Base-by-base conservation (phyloP, 2,329 filamentous ascomycete genomes). In the Penicillium sclerotigenum region DNA sequence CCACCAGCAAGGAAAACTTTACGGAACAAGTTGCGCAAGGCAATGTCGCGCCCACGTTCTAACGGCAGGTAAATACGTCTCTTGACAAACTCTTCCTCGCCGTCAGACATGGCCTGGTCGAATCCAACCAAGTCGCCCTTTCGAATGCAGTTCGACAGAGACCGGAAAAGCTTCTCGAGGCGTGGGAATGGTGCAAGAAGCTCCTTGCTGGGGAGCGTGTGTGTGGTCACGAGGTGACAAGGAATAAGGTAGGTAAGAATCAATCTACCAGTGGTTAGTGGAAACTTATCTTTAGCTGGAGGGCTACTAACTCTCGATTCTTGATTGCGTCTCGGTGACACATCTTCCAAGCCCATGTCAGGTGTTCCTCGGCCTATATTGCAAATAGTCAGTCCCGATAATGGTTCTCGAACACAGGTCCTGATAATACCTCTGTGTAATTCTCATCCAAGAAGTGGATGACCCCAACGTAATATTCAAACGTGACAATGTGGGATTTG, bases 171-270 rank as follows among this genome's bases (percentile, higher is more conserved):
- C 41, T 79, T 79, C 71, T 92, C 86, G 1, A 99, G 81, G 18
- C 80, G 82, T 11, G 93, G 91, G 65, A 89, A 94, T 5, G 86
- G 87, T 38, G 83, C 79, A 1, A 99, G 81, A 0, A 97, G 82
- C 46, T 79, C 72, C 52, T 81, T 76, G 50, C 85, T 91, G 0
- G 94, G 95, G 2, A 99, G 83, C 0, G 87, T 89, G 70, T 96
- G 91, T 28, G 84, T 90, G 3, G 90, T 97, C 54, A 99, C 83
- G 31, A 99, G 84, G 63, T 91, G 91, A 61, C 92, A 97, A 0
- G 94, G 94, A 50, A 99, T 92, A 11, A 99, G 85, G 68, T 99
- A 99, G 2, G 89, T 96, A 29, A 99, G 81, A 53, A 99, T 97
- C 54, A 94, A 83, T 68, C 90, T 94, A 63, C 7, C 7, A 46